Evolutionary conservation across 805 yeast genomes (phyloP), one percentile per base, ranked within the genome.

Genomic region (Candida chilensis): DNA sequence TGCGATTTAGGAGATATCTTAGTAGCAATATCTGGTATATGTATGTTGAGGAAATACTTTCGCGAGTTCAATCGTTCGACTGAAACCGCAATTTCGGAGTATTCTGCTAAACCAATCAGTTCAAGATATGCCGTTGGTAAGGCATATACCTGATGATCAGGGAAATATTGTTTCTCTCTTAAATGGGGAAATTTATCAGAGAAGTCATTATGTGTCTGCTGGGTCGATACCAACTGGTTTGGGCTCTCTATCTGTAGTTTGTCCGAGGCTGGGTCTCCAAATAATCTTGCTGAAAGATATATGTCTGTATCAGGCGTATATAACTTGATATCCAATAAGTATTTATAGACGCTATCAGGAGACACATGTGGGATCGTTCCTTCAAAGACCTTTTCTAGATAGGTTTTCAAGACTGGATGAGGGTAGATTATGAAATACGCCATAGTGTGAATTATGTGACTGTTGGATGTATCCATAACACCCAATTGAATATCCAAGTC

Each of bases 1-100:
- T 35, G 30, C 16, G 50, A 41, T 15, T 37, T 39, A 1, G 70
- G 70, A 3, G 49, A 14, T 4, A 64, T 20, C 28, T 42, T 51
- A 1, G 65, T 43, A 7, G 55, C 54, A 4, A 61, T 31, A 38
- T 67, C 72, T 3, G 69, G 66, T 6, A 67, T 38, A 38, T 67
- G 72, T 5, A 67, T 32, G 31, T 59, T 54, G 8, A 66, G 29
- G 4, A 37, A 27, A 33, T 55, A 52, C 31, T 54, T 56, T 24
- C 67, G 39, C 8, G 60, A 37, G 37, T 56, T 60, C 27, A 54
- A 35, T 29, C 53, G 52, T 27, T 52, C 59, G 19, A 64, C 31
- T 1, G 72, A 66, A 1, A 64, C 36, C 1, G 54, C 68, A 32
- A 57, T 12, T 11, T 21, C 17, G 14, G 18, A 17, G 13, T n/a